Evolutionary conservation across 2,329 filamentous ascomycete species (phyloP).

Genomic region (Beauveria rudraprayagi): DNA sequence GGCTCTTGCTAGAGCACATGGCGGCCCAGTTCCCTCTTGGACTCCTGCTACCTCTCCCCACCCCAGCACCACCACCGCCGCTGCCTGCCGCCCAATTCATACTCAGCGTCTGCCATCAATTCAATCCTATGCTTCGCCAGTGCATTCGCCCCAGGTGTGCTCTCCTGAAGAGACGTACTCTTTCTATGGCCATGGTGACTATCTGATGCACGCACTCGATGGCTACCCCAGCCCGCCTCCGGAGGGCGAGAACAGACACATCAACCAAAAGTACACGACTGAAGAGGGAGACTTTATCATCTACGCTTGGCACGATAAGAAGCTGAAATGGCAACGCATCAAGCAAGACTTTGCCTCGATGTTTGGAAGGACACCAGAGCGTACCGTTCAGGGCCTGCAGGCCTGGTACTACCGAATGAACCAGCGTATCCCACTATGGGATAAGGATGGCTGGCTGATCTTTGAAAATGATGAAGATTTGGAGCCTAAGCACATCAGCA

Average conservation of each 20-base stretch:
- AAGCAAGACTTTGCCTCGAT: constrained; percentile 31
- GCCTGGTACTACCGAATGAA: constrained; percentile 38
- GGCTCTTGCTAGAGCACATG: constrained; percentile 25
- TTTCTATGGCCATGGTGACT: constrained; percentile 17
- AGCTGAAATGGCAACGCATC: constrained; percentile 34
- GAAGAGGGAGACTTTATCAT: constrained; percentile 37
- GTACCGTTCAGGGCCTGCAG: constrained; percentile 33
- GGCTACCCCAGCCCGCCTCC: constrained; percentile 29
- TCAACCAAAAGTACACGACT: constrained; percentile 36
- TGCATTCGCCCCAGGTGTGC: not conserved
- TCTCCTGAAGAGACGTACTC: constrained; percentile 17
- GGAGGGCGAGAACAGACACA: constrained; percentile 30
- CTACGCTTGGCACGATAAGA: constrained; percentile 36
- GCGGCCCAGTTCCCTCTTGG: constrained; percentile 20
- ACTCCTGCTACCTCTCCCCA: constrained; percentile 22
- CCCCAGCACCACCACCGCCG: constrained; percentile 12
- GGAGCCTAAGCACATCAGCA: constrained; percentile 28
- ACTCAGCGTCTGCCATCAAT: constrained; percentile 19
- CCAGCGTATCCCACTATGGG: constrained; percentile 32
- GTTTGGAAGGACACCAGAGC: constrained; percentile 29
- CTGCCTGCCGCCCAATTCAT: constrained; percentile 16
- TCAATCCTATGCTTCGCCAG: constrained; percentile 14
- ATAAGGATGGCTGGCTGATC: constrained; percentile 31
- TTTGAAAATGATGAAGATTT: constrained; percentile 32
- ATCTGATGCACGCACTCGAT: constrained; percentile 20